phyloP scores from a whole-genome alignment of 2,329 filamentous ascomycete species.

The Fusarium sp. region DNA sequence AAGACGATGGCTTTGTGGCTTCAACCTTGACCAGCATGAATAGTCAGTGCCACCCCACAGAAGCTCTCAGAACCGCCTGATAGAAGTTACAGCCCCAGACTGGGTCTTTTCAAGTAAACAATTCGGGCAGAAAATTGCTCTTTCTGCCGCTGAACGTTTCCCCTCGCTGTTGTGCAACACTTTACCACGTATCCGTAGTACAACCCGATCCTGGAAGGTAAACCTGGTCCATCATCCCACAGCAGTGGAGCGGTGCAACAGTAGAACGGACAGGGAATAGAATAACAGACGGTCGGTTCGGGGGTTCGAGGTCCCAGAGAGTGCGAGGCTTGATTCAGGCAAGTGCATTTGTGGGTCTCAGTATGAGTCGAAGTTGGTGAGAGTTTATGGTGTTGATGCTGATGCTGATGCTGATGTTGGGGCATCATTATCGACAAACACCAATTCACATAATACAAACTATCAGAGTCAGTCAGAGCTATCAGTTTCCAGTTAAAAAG shows the following conservation, averaged over 20 bases:
- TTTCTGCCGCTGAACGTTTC: background rate
- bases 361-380: background rate
- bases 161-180: no score
- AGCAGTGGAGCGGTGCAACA: constrained; percentile 30
- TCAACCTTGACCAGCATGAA: background rate
- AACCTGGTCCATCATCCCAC: constrained; percentile 35
- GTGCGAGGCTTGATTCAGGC: constrained; percentile 25
- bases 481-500: no score
- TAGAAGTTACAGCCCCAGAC: constrained; percentile 24
- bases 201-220: background rate
- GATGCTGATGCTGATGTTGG: no score
- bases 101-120: constrained; percentile 2
- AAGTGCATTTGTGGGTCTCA: background rate
- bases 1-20: background rate
- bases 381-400: background rate
- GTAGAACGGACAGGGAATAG: constrained; percentile 18
- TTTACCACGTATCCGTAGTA: background rate
- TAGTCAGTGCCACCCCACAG: constrained; percentile 20
- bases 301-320: constrained; percentile 5
- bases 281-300: constrained; percentile 19
- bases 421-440: background rate
- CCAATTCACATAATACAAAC: no score
- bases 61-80: constrained; percentile 12
- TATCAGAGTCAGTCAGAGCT: no score
- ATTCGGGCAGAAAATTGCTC: constrained; percentile 3